phyloP scores from a whole-genome alignment of 1,284 basidiomycete genomes.

The Ustilago cynodontis region DNA sequence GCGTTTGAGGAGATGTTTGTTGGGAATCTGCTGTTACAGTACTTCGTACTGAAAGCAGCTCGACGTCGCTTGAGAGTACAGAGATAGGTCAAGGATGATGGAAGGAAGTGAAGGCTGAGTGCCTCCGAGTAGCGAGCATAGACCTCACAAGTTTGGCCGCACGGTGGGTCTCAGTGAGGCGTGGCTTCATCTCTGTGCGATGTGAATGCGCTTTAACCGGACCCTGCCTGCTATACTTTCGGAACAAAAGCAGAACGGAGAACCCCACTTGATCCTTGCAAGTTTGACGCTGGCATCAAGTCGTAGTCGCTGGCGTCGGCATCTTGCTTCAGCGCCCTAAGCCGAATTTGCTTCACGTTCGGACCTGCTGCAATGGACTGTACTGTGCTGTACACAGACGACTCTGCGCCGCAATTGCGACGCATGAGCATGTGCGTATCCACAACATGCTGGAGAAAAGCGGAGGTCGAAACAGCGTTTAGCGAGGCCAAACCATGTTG shows the following conservation, averaged over 20 bases:
- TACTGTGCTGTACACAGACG: neutral
- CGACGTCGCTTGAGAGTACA: neutral
- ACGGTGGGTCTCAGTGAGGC: neutral
- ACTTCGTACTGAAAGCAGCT: neutral
- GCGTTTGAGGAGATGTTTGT: neutral
- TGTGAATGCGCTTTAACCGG: neutral
- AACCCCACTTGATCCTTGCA: neutral
- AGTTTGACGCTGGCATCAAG: neutral
- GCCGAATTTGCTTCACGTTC: neutral
- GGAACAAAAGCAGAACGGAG: neutral
- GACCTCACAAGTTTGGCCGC: neutral
- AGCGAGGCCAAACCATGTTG: constrained; percentile 1
- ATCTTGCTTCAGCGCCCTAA: neutral
- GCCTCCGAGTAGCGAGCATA: neutral
- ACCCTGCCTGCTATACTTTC: neutral
- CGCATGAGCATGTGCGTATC: neutral
- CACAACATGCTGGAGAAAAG: neutral
- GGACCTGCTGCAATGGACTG: neutral
- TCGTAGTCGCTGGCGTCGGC: neutral
- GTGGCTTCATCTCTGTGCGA: neutral
- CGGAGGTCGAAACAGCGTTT: neutral
- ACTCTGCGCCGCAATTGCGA: neutral
- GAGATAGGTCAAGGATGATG: neutral
- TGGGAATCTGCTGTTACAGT: neutral
- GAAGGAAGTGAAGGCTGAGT: neutral